Evolutionary conservation across 2,329 filamentous ascomycete species (phyloP).

Genomic region (Daldinia sp.): DNA sequence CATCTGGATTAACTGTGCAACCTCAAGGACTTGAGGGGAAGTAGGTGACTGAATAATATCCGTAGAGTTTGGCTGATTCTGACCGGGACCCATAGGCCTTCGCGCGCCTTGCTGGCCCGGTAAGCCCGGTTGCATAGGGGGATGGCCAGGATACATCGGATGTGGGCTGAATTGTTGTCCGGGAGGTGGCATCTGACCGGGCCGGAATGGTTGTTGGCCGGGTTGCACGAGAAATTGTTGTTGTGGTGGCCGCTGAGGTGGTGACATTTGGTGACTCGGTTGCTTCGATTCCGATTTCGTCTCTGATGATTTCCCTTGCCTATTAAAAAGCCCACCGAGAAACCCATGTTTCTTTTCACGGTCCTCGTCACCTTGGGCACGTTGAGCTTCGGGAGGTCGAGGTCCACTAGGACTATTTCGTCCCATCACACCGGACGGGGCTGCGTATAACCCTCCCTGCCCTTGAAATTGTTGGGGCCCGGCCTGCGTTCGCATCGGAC

Average conservation of each 20-base stretch:
- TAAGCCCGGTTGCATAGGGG: constrained; percentile 26
- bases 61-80: constrained; percentile 10
- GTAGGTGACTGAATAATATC: constrained; percentile 8
- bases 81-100: constrained; percentile 17
- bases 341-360: constrained; percentile 41
- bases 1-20: constrained; percentile 38
- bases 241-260: constrained; percentile 34
- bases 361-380: constrained; percentile 38
- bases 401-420: constrained; percentile 30
- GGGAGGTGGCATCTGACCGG: constrained; percentile 39
- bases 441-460: constrained; percentile 17
- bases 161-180: constrained; percentile 40
- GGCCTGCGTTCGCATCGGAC: constrained; percentile 22
- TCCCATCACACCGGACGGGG: constrained; percentile 18
- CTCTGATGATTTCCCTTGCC: constrained; percentile 38
- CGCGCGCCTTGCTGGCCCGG: constrained; percentile 28
- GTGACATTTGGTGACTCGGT: constrained; percentile 30
- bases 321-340: constrained; percentile 42
- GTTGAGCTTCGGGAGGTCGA: constrained; percentile 29
- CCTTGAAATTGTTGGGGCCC: constrained; percentile 21
- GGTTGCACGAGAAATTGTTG: constrained; percentile 39
- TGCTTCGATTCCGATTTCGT: constrained; percentile 37
- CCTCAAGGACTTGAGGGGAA: constrained; percentile 30
- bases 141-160: constrained; percentile 40
- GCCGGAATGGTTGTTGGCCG: constrained; percentile 35